phyloP scores from a whole-genome alignment of 371 early-diverging fungal species.

The Paraphysoderma sedebokerense region DNA sequence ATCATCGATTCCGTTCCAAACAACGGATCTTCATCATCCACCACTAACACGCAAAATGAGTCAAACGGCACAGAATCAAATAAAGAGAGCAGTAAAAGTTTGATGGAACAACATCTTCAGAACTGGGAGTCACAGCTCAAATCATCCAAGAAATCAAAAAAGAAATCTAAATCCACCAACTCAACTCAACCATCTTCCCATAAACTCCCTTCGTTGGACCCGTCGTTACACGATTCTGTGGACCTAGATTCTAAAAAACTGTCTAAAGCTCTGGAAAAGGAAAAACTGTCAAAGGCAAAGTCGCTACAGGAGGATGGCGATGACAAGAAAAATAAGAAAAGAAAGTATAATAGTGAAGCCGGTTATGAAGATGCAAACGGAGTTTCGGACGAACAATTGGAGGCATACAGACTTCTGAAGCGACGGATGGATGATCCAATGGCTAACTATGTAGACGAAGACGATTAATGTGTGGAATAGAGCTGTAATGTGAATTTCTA shows the following conservation, averaged over 20 bases:
- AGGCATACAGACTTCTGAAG: constrained; percentile 27
- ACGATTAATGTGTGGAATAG: too few species aligned
- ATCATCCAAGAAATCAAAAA: constrained; percentile 4
- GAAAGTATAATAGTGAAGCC: too few species aligned
- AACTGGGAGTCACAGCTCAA: constrained; percentile 9
- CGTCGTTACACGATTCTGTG: too few species aligned
- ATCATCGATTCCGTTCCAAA: background rate
- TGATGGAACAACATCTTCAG: constrained; percentile 5
- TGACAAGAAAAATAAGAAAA: too few species aligned
- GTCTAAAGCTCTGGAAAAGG: background rate
- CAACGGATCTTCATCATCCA: constrained; percentile 1
- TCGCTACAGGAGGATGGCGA: too few species aligned
- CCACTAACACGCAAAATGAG: background rate
- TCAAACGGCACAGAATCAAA: background rate
- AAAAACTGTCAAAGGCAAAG: too few species aligned
- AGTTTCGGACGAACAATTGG: constrained; percentile 32
- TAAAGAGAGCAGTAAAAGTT: constrained; percentile 8
- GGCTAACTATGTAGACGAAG: too few species aligned
- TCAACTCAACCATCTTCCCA: background rate
- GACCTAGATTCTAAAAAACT: background rate
- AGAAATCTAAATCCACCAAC: background rate
- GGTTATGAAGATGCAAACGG: too few species aligned
- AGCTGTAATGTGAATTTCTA: too few species aligned
- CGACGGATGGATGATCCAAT: background rate
- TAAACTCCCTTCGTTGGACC: background rate